Conservation (phyloP, 805 yeast genomes). For the Cyberlindnera euphorbiae region DNA sequence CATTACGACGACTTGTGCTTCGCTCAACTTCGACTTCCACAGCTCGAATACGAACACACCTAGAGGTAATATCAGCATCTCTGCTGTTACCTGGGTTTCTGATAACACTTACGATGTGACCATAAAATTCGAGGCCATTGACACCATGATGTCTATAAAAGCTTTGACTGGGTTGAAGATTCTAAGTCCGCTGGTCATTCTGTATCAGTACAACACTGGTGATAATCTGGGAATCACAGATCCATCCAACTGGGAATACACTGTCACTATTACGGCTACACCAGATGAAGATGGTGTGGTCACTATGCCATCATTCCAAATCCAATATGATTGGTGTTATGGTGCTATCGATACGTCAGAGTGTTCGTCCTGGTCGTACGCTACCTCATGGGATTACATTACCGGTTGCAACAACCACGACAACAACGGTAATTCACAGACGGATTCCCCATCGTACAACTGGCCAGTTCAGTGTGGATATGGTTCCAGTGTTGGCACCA, state of each 20-base stretch:
- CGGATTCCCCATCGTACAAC: slow-evolving; percentile 18
- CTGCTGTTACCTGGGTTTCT: slow-evolving; percentile 12
- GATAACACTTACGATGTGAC: slow-evolving; percentile 15
- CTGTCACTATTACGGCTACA: slow-evolving; percentile 3
- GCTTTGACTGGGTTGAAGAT: slow-evolving; percentile 18
- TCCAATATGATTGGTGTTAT: slow-evolving; percentile 25
- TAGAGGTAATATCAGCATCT: slow-evolving; percentile 9
- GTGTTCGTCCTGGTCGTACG: slow-evolving; percentile 19
- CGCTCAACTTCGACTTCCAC: slow-evolving; percentile 8
- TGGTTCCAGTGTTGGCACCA: neutral
- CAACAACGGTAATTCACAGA: slow-evolving; percentile 18
- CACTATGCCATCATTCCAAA: slow-evolving; percentile 14
- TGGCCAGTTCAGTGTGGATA: slow-evolving; percentile 24
- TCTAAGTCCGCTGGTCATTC: slow-evolving; percentile 18
- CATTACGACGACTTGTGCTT: slow-evolving; percentile 2
- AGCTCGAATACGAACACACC: neutral
- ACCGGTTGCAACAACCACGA: slow-evolving; percentile 21
- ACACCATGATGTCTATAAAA: slow-evolving; percentile 8
- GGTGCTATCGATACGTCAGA: slow-evolving; percentile 18
- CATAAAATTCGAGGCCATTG: slow-evolving; percentile 10
- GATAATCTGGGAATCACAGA: slow-evolving; percentile 7
- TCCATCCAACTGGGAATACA: slow-evolving; percentile 13
- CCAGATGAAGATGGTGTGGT: slow-evolving; percentile 7
- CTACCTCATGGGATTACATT: slow-evolving; percentile 20
- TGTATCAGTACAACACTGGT: slow-evolving; percentile 11